Base-by-base conservation (phyloP, 495 filamentous ascomycete species). In the Hyaloscypha hepaticicola region DNA sequence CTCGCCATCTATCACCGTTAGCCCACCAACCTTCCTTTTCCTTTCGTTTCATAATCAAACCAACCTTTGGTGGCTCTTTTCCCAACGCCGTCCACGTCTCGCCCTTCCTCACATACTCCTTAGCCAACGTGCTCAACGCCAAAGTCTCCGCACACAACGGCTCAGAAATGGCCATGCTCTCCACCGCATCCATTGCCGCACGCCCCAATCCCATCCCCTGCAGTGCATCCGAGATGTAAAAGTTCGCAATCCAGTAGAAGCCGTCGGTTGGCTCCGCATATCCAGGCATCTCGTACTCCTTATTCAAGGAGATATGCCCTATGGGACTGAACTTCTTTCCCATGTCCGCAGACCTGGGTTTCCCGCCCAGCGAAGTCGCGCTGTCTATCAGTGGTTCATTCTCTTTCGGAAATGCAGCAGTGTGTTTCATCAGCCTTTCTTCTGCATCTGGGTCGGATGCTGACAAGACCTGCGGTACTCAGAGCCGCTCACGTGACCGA, bases 271-370 rank as follows among this genome's bases (percentile, higher is more conserved):
- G 61, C 22, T 66, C 61, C 14, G 69, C 70, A 38, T 70, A 66
- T 7, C 63, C 69, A 3, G 72, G 52, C 60, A 66, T 60, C 31
- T 65, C 58, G 51, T 74, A 72, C 34, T 72, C 67, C n/a, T 73
- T 60, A 16, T 75, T 72, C 4, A 79, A 58, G 7, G 74, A 76
- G 21, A 78, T 74, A 61, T 78, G 77, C n/a, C 77, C 77, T 56
- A 78, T 67, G n/a, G 77, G 77, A 16, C 71, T 64, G 70, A 78
- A 78, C 26, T 63, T 38, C 50, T 55, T 63, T 24, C 55, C 45
- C 6, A 70, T 66, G 7, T 71, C 67, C 50, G 75, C 71, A 38
- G 70, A 61, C 29, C 76, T 65, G 50, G 66, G 62, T 33, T 70
- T 69, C 26, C 71, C 71, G 52, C 69, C 69, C 24, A 77, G 28